Evolutionary conservation across 2,329 filamentous ascomycete genomes (phyloP).

Genomic region (Monilinia laxa): DNA sequence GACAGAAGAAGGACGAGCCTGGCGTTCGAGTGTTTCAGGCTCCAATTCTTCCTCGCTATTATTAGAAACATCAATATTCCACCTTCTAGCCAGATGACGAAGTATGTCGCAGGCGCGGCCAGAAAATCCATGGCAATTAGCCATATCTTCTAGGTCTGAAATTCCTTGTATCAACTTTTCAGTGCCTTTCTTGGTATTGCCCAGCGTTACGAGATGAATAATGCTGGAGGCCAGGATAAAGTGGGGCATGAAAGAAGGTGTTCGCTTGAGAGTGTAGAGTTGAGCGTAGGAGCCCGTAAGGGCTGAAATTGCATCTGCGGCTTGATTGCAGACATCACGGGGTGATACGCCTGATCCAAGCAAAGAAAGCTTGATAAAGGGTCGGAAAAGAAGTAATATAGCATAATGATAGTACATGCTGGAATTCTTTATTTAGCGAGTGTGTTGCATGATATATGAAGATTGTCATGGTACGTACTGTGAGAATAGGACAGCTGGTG

Average conservation of each 20-base stretch:
- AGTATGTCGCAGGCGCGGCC: constrained; percentile 46
- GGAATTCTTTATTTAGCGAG: background rate
- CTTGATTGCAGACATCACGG: constrained; percentile 38
- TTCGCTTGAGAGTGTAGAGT: constrained; percentile 39
- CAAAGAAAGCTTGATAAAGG: constrained; percentile 47
- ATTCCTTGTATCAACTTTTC: constrained; percentile 54
- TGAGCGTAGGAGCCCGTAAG: constrained; percentile 39
- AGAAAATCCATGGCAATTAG: constrained; percentile 43
- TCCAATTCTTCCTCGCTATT: constrained; percentile 36
- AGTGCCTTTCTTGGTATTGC: constrained; percentile 37
- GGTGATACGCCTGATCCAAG: constrained; percentile 35
- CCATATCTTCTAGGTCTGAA: constrained; percentile 59
- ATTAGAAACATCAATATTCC: constrained; percentile 56
- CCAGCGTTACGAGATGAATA: constrained; percentile 33
- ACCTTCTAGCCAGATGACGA: constrained; percentile 56
- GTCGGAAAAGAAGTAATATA: constrained; percentile 71
- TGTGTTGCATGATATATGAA: too few species aligned
- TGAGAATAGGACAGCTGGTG: constrained; percentile 69
- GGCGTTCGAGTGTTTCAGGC: constrained; percentile 39
- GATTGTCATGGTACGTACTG: constrained; percentile 56
- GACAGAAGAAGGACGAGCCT: constrained; percentile 26
- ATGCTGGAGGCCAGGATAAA: constrained; percentile 38
- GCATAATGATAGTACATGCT: constrained; percentile 72
- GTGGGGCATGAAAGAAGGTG: constrained; percentile 40
- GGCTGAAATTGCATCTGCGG: constrained; percentile 41